Base-by-base conservation (phyloP, 768 basidiomycete species). In the Rhodotorula babjevae region DNA sequence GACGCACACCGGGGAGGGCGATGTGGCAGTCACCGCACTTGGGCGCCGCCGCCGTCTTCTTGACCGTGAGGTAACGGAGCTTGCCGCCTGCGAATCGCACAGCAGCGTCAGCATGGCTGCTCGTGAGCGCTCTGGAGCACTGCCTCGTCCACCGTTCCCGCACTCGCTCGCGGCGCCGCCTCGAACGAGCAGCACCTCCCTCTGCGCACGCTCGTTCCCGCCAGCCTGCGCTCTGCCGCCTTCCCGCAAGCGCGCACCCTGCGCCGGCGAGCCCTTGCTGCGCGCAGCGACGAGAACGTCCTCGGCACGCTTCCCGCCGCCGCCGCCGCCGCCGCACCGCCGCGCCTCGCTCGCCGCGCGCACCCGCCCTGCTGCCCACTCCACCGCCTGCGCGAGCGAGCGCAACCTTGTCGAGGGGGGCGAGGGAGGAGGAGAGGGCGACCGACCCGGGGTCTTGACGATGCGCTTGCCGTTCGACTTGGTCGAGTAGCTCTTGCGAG, bases 1-100 rank as follows among this genome's bases (percentile, higher is more conserved):
- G 40, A 85, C 92, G 79, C 85, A 98, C 95, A 82, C 96, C 96
- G 77, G 94, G 88, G 66, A 99, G 88, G 77, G 89, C 91, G 78
- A 87, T 85, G 73, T 94, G 95, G 79, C 96, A 99, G 85, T 99
- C 96, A 86, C 96, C 96, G 83, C 95, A 99, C 84, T 97, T 96
- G 77, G 93, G 95, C 59, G 89, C 84, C 44, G 90, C 87, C 68
- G 88, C 89, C 77, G 87, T 88, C 85, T 99, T 98, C 88, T 94
- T 92, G 84, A 97, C 84, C 83, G 96, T 91, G 85, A 98, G 94
- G 85, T 95, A 94, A 79, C 95, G 92, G 79, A 97, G 90, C 84
- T 90, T 92, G 77, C 96, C 96, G 61, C 78, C 78, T 79, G 74
- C 44, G 18, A 11, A 10, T 15, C 44, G 44, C 8, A 53, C 15